Evolutionary conservation across 148 eudicot genomes (phyloP), one percentile per base, ranked within the genome.

Genomic region (Vaccinium corymbosum): DNA sequence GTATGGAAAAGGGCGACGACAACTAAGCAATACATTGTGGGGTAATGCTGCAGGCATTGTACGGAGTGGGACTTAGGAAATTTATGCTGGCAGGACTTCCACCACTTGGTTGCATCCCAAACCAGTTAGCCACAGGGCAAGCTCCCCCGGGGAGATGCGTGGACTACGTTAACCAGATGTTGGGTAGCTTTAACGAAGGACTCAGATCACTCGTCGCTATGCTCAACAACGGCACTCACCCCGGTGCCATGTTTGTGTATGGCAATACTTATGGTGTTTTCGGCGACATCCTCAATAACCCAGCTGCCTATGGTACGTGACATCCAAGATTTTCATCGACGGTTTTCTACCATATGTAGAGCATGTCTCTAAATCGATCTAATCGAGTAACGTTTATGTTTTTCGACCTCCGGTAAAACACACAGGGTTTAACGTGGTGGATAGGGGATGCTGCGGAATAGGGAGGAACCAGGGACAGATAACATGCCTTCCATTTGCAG

Each of bases 61-160:
- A 97, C 86, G 88, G 89, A 59, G 79, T 91, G 13, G 99, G 99
- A n/a, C 56, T 97, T 29, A 84, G 99, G 83, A 97, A 94, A 77
- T 93, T 97, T 64, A 78, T 93, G 77, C 38, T 97, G 11, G 84
- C 91, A 0, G 99, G 98, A 51, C 1, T 97, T 7, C 91, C 89
- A 1, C 99, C 99, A 1, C 88, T 97, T 1, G 99, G 99, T 14
- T 97, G 99, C 93, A 92, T 94, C 80, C 99, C 99, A 1, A 90
- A 88, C 88, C 95, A 97, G 83, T 83, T 92, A 80, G 95, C 94
- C 80, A 86, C 90, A 1, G 94, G 97, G 0, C 92, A 86, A 78
- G 94, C 94, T 10, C 92, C 84, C 0, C 87, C 88, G 6, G 98
- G 95, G 4, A 88, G 95, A 82, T 97, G 99, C 61, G 92, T 90